Evolutionary conservation across 306 rosid species (phyloP).

Genomic region (Cyclanthera cordifolia): DNA sequence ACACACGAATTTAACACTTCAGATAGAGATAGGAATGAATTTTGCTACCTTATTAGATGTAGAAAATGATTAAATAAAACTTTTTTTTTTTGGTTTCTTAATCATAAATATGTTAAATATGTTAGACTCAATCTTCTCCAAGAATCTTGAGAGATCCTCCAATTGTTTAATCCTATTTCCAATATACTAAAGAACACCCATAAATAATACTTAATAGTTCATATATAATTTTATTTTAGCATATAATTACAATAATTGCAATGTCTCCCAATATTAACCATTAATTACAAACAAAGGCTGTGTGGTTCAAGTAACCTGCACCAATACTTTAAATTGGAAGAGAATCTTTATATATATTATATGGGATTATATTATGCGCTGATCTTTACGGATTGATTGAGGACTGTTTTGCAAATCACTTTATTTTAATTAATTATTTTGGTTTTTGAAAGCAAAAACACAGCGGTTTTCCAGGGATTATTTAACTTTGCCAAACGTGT

Average conservation of each 20-base stretch:
- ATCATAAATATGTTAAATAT: not conserved
- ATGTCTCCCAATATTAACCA: constrained; percentile 2
- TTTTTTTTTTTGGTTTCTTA: not conserved
- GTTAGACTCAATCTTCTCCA: constrained; percentile 6
- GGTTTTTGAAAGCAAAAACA: constrained; percentile 3
- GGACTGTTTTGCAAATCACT: not conserved
- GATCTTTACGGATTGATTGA: constrained; percentile 15
- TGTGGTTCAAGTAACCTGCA: constrained; percentile 41
- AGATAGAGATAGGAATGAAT: not conserved
- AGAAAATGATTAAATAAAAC: not conserved
- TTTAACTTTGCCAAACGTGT: constrained; percentile 36
- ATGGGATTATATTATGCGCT: constrained; percentile 23
- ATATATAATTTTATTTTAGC: not conserved
- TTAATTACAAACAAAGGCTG: constrained; percentile 5
- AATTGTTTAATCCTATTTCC: not conserved
- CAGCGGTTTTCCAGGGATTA: constrained; percentile 24
- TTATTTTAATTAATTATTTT: not conserved
- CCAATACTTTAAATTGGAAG: constrained; percentile 6
- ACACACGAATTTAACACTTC: not conserved
- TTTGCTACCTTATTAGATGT: not conserved
- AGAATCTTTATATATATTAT: constrained; percentile 39
- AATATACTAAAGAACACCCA: constrained; percentile 18
- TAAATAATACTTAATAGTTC: not conserved
- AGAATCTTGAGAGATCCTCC: constrained; percentile 37
- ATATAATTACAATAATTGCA: not conserved